Base-by-base conservation (phyloP, 257 asterid genomes). In the Capsicum rhomboideum region DNA sequence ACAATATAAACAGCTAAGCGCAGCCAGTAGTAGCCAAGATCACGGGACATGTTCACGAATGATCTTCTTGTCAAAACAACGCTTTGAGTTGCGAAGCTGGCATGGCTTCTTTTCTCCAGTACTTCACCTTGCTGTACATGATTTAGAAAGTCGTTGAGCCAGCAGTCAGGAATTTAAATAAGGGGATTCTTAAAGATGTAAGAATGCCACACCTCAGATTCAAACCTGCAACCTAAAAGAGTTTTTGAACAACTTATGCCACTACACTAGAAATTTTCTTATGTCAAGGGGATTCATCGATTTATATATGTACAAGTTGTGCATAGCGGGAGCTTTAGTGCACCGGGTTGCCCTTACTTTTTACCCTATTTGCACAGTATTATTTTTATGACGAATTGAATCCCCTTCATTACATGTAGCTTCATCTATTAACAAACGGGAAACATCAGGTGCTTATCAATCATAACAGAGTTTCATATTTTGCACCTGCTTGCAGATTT, bases 11-110 rank as follows among this genome's bases (percentile, higher is more conserved):
- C 87, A 13, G 75, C 91, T 52, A 93, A 89, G 20, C 95, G 93
- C 59, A 91, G 4, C 97, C 94, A 92, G 83, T 92, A 93, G 71
- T 93, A 93, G 21, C 97, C 96, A 18, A 87, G 59, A 74, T 93
- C 96, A 13, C 92, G 93, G 46, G 83, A 87, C 97, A 92, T 92
- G 68, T 93, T 93, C 55, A 89, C 29, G 37, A 88, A 89, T 16
- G 97, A 93, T 8, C 94, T 87, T 75, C 63, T 80, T 16, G 94
- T 90, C 79, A 93, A 91, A 53, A 93, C 83, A 50, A 82, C 71
- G 86, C 92, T 88, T 74, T 93, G 94, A 2, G 80, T 55, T 20
- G 86, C 26, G 71, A 89, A 72, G 72, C 75, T 67, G 26, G 89
- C 87, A 52, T 78, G 88, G 23, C 74, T 82, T 52, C 84, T 89